phyloP scores from a whole-genome alignment of 2,329 filamentous ascomycete species.

The Trichocomaceae sp. region DNA sequence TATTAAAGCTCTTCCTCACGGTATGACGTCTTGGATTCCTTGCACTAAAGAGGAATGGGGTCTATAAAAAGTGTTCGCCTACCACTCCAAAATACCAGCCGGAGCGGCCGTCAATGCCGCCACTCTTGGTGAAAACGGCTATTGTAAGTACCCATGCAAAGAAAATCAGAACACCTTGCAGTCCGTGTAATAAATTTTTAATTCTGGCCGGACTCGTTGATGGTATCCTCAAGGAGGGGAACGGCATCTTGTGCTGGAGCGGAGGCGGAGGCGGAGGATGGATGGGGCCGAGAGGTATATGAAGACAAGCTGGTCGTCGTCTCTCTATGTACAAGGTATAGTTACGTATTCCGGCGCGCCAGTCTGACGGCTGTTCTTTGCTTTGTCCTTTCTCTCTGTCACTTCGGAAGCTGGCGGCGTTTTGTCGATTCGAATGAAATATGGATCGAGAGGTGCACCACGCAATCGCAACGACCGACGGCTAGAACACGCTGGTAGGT shows the following conservation, averaged over 20 bases:
- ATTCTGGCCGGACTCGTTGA: slow-evolving; percentile 46
- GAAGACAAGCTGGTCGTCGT: background rate
- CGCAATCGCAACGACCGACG: background rate
- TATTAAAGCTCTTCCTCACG: background rate
- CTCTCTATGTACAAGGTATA: background rate
- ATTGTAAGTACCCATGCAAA: slow-evolving; percentile 53
- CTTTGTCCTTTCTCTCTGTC: background rate
- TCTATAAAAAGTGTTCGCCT: slow-evolving; percentile 20
- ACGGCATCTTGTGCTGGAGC: slow-evolving; percentile 4
- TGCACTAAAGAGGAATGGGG: background rate
- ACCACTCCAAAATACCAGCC: slow-evolving; percentile 55
- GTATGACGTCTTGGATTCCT: no score
- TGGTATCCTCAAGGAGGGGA: slow-evolving; percentile 24
- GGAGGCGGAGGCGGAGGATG: background rate
- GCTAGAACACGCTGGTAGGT: background rate
- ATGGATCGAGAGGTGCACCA: background rate
- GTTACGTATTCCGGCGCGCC: background rate
- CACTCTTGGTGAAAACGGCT: slow-evolving; percentile 51
- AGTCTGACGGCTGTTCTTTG: background rate
- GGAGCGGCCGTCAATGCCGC: slow-evolving; percentile 48
- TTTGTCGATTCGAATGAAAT: slow-evolving; percentile 1
- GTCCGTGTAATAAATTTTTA: slow-evolving; percentile 50
- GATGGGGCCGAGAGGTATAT: background rate
- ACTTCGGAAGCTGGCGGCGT: background rate
- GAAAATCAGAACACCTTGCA: slow-evolving; percentile 52